Conservation (phyloP, 164 flowering plant genomes). For the Vitis rupestris region DNA sequence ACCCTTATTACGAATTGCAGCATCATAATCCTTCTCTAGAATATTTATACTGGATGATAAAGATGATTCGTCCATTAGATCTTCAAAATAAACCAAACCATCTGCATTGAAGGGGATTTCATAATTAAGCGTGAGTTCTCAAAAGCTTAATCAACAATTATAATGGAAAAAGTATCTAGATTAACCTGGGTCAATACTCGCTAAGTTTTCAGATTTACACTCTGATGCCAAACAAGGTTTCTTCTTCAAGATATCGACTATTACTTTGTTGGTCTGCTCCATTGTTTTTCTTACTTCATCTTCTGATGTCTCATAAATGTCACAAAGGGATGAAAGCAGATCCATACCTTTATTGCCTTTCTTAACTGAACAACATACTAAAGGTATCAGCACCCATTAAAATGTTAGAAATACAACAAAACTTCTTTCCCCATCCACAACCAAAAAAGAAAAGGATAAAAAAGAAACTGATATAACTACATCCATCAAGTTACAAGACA, state of each 20-base stretch:
- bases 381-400: background rate
- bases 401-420: background rate
- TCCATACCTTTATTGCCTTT: constrained; percentile 66
- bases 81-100: constrained; percentile 79
- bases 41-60: constrained; percentile 50
- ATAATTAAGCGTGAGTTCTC: background rate
- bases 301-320: constrained; percentile 76
- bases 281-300: constrained; percentile 72
- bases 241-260: constrained; percentile 65
- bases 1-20: constrained; percentile 60
- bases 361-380: constrained; percentile 44
- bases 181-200: constrained; percentile 60
- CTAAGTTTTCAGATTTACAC: constrained; percentile 51
- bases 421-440: background rate
- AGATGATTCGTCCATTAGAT: constrained; percentile 68
- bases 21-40: constrained; percentile 80
- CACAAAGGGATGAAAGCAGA: constrained; percentile 82
- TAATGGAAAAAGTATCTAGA: constrained; percentile 3
- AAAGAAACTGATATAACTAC: background rate
- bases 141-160: background rate
- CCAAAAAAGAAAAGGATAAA: background rate
- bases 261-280: constrained; percentile 69
- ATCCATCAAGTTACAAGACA: constrained; percentile 3
- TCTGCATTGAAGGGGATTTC: constrained; percentile 46
- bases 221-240: constrained; percentile 65